Base-by-base conservation (phyloP, 2,329 filamentous ascomycete species). In the Sporothrix sp. region DNA sequence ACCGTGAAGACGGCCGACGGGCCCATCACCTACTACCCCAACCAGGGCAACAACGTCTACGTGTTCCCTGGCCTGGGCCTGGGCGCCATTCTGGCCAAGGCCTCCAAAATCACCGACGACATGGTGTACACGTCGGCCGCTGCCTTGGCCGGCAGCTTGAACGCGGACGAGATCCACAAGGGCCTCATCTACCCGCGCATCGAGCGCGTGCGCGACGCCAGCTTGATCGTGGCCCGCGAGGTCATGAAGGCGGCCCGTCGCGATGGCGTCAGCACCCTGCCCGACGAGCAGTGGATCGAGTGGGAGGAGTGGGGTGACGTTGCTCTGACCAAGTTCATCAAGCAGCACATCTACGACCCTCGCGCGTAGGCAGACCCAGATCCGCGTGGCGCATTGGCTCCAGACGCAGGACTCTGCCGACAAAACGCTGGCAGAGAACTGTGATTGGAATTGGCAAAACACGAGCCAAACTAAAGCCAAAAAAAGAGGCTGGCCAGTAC, bases 81-180 rank as follows among this genome's bases (percentile, higher is more conserved):
- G 27, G 93, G 90, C 54, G 86, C 91, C 58, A 96, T 97, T 63
- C 79, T 97, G 44, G 83, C 84, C 70, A 94, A 96, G 74, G 79
- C 89, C 11, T 82, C 86, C 58, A 82, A 82, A 60, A 76, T 97
- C 58, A 97, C 91, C 5, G 87, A 96, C 66, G 81, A 84, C 67
- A 98, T 98, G 93, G 89, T 98, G 63, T 97, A 97, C 71, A 89
- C 86, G 45, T 91, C 90, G 28, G 93, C 88, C 25, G 83, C 84
- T 36, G 84, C 88, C 4, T 79, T 97, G 18, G 79, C 87, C 14
- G 81, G 81, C 52, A 82, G 85, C 30, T 77, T 98, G 54, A 89
- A 84, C 56, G 74, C 81, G 35, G 84, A 93, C 55, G 93, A 98
- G 72, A 73, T 88, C 61, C 79, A 84, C 51, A 80, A 83, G 65